Conservation (phyloP, 73 alveolate genomes). For the Tetrahymena elliotti region DNA sequence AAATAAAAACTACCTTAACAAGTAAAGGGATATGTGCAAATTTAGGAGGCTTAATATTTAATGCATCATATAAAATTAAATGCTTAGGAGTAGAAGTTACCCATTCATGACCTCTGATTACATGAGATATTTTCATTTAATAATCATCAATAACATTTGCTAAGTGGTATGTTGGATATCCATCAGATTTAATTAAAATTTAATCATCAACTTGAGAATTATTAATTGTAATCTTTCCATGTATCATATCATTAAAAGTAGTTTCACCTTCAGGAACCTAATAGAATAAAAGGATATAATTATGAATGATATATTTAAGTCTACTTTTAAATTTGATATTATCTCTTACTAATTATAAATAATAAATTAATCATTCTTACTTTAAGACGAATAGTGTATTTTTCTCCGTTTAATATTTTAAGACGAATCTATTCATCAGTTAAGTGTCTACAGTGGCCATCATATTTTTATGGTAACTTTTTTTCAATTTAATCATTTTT, state of each 20-base stretch:
- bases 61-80: conserved; percentile 38
- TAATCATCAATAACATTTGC: conserved; percentile 66
- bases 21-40: conserved; percentile 56
- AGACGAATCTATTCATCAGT: conserved; percentile 25
- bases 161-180: conserved; percentile 61
- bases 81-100: conserved; percentile 63
- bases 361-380: not conserved
- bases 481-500: conserved; percentile 39
- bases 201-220: conserved; percentile 50
- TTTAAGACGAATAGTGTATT: conserved; percentile 43
- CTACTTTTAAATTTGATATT: not conserved
- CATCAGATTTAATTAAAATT: conserved; percentile 52
- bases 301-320: not conserved
- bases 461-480: conserved; percentile 39
- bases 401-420: conserved; percentile 34
- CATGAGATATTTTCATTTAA: conserved; percentile 64
- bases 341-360: not conserved
- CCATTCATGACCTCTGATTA: conserved; percentile 69
- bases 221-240: conserved; percentile 53
- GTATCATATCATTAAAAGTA: conserved; percentile 47
- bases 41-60: conserved; percentile 42
- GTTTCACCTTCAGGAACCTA: conserved; percentile 41
- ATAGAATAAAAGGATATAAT: not conserved
- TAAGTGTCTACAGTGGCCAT: conserved; percentile 45
- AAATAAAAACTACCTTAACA: not conserved